Conservation (phyloP, 345 rosid genomes). For the Alliaria petiolata region DNA sequence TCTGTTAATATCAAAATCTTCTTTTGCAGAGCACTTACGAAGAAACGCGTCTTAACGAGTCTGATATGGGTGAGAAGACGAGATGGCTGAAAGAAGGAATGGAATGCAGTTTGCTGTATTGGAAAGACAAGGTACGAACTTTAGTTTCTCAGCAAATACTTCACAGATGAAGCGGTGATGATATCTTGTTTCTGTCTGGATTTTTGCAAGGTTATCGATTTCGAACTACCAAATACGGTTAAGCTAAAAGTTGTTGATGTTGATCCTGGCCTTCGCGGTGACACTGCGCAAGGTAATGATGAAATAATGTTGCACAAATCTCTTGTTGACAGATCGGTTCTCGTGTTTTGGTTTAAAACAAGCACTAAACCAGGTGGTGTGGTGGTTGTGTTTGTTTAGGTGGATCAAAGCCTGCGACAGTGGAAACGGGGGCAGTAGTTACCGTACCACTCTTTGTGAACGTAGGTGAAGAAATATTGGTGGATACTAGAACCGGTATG, state of each 20-base stretch:
- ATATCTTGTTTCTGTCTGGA: neutral
- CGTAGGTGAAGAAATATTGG: slow-evolving; percentile 66
- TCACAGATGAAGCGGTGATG: neutral
- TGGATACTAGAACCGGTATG: slow-evolving; percentile 85
- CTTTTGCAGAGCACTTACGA: slow-evolving; percentile 59
- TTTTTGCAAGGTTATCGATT: slow-evolving; percentile 67
- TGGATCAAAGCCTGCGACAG: slow-evolving; percentile 79
- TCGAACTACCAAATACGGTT: slow-evolving; percentile 77
- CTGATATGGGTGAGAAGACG: slow-evolving; percentile 65
- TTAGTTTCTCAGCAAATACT: neutral
- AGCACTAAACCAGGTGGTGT: neutral
- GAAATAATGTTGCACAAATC: neutral
- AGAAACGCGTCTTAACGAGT: slow-evolving; percentile 71
- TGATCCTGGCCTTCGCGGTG: slow-evolving; percentile 90
- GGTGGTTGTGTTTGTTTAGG: slow-evolving; percentile 43
- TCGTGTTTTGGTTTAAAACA: neutral
- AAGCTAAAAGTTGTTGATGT: slow-evolving; percentile 66
- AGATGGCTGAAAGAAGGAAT: slow-evolving; percentile 89
- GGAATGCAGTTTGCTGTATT: slow-evolving; percentile 80
- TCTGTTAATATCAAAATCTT: neutral
- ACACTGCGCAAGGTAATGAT: slow-evolving; percentile 85
- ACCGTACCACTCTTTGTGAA: slow-evolving; percentile 78
- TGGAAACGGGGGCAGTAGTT: slow-evolving; percentile 86
- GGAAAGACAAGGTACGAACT: slow-evolving; percentile 76
- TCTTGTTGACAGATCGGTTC: neutral